Evolutionary conservation across 2,329 filamentous ascomycete genomes (phyloP).

Genomic region (Scopulariopsis brevicaulis): DNA sequence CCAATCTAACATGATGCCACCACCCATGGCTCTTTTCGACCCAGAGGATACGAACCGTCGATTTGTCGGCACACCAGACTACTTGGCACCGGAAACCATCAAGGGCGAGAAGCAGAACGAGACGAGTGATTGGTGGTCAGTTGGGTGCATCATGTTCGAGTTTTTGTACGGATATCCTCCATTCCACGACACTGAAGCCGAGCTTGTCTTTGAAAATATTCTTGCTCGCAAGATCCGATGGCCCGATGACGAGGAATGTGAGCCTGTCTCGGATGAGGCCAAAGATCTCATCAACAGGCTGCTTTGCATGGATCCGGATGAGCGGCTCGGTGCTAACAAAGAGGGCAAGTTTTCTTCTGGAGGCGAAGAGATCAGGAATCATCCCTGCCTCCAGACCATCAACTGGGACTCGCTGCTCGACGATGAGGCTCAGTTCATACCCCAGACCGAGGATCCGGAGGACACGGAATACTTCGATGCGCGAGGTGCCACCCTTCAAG

Average conservation of each 20-base stretch:
- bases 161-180: slow-evolving; percentile 89
- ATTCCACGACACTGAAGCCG: slow-evolving; percentile 82
- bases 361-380: slow-evolving; percentile 80
- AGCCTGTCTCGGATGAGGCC: slow-evolving; percentile 68
- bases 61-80: slow-evolving; percentile 95
- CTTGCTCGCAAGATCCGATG: slow-evolving; percentile 81
- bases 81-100: slow-evolving; percentile 93
- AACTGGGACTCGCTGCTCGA: slow-evolving; percentile 89
- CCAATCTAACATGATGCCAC: slow-evolving; percentile 65
- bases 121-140: slow-evolving; percentile 98
- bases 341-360: slow-evolving; percentile 75
- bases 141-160: slow-evolving; percentile 97
- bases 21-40: slow-evolving; percentile 90
- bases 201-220: slow-evolving; percentile 96
- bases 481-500: slow-evolving; percentile 80
- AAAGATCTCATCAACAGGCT: slow-evolving; percentile 92
- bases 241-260: slow-evolving; percentile 72
- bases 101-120: slow-evolving; percentile 92
- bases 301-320: slow-evolving; percentile 70
- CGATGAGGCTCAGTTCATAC: slow-evolving; percentile 92
- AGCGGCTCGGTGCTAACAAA: slow-evolving; percentile 75
- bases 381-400: slow-evolving; percentile 78
- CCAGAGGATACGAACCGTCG: slow-evolving; percentile 85
- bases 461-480: slow-evolving; percentile 97
- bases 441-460: slow-evolving; percentile 83